These are phyloP conservation scores for Fusarium sp. DNA, from an alignment of 2,329 filamentous ascomycete genomes.

Conservation along the genomic window DNA sequence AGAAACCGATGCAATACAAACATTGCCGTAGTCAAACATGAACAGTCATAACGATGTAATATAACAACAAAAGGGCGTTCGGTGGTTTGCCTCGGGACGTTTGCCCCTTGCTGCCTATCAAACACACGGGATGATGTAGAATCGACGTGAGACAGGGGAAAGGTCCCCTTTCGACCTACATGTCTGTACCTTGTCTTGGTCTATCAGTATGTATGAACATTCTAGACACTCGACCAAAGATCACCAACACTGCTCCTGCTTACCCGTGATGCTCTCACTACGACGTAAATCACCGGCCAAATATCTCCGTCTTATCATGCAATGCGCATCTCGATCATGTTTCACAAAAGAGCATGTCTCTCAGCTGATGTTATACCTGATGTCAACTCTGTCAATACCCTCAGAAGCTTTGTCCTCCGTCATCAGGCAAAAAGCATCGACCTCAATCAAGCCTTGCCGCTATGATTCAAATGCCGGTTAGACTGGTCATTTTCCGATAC, in stretches of 20 bases:
- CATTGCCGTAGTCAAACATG: too few relatives aligned
- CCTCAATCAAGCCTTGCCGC: neutral
- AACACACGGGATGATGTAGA: conserved; percentile 37
- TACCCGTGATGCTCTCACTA: neutral
- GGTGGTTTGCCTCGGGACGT: conserved; percentile 7
- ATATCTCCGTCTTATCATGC: conserved; percentile 18
- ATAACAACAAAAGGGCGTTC: neutral
- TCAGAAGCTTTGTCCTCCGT: conserved; percentile 11
- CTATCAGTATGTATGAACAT: conserved; percentile 2
- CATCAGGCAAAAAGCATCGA: conserved; percentile 23
- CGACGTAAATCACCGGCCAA: conserved; percentile 10
- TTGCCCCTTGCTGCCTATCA: conserved; percentile 39
- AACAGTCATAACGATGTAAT: conserved; percentile 1
- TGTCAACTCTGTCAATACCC: conserved; percentile 19
- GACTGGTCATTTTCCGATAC: conserved; percentile 17
- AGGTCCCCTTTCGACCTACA: conserved; percentile 6
- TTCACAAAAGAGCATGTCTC: conserved; percentile 33
- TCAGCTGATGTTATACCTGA: conserved; percentile 36
- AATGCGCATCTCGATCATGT: conserved; percentile 34
- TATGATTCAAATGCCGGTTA: conserved; percentile 2
- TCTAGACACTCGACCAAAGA: neutral
- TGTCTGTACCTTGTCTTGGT: conserved; percentile 5
- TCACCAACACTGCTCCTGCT: neutral
- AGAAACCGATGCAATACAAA: neutral
- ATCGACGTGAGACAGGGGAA: conserved; percentile 36